Percentiles rank a stretch among this genome's conserved stretches.
phyloP scores from a whole-genome alignment of 768 basidiomycete genomes.

The Gloeostereum incarnatum region DNA sequence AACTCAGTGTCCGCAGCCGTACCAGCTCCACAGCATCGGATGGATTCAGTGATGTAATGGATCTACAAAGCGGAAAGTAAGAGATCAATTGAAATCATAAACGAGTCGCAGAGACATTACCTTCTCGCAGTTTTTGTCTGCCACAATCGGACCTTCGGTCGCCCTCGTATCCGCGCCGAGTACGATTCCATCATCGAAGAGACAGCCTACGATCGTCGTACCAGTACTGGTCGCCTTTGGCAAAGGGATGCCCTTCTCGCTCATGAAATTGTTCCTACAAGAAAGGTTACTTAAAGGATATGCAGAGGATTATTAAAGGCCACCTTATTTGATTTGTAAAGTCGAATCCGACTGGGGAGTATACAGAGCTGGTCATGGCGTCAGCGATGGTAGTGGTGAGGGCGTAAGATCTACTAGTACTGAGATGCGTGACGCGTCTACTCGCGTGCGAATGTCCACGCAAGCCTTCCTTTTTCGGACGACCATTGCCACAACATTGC shows the following conservation, averaged over 20 bases:
- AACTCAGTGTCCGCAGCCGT: conserved; percentile 99
- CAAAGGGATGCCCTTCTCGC: conserved; percentile 58
- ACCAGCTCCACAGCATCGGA: conserved; percentile 96
- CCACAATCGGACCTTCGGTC: conserved; percentile 89
- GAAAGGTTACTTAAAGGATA: background rate
- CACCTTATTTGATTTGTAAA: conserved; percentile 72
- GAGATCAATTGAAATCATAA: background rate
- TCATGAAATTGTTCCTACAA: conserved; percentile 62
- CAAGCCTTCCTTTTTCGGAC: too few species aligned
- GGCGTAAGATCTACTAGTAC: too few species aligned
- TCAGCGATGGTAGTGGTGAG: too few species aligned
- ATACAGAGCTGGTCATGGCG: conserved; percentile 31
- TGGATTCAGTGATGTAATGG: conserved; percentile 92
- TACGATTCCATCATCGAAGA: conserved; percentile 88
- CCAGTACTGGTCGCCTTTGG: conserved; percentile 90
- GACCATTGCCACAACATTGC: too few species aligned
- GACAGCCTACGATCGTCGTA: conserved; percentile 95
- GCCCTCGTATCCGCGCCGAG: conserved; percentile 96
- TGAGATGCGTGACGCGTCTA: too few species aligned
- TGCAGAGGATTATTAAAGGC: background rate
- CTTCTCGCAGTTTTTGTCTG: conserved; percentile 99
- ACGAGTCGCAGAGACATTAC: conserved; percentile 28
- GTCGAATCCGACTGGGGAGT: conserved; percentile 57
- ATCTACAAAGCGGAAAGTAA: conserved; percentile 45
- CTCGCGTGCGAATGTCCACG: too few species aligned